Base-by-base conservation (phyloP, 352 stramenopile species). In the Pythium folliculosum region DNA sequence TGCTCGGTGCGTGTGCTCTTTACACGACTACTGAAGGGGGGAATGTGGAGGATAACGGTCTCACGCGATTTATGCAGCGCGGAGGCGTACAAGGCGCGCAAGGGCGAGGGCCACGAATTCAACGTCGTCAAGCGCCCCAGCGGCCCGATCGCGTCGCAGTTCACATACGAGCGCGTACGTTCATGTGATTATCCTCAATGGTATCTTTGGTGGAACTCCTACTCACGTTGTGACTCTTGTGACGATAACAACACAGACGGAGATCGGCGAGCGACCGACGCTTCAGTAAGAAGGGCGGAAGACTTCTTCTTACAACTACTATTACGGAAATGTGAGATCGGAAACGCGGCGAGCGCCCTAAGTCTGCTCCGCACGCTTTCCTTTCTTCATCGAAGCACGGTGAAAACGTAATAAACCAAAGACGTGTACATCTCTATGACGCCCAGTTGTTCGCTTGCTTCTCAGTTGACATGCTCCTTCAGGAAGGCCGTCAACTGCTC, bases 261-360 rank as follows among this genome's bases (percentile, higher is more conserved):
- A 91, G 53, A 77, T 90, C 40, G 82, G 84, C 61, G 81, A 90
- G 63, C 79, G 79, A 72, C 82, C 84, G 51, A 73, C 80, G 52
- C 77, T 90, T 13, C 60, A 69, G 67, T 61, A 9, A n/a, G 66
- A 66, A 70, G 37, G 9, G 13, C n/a, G n/a, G 35, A 44, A 30
- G 22, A 22, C 12, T 14, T 22, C 21, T n/a, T 55, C 25, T 22
- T 21, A 35, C 30, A 13, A 63, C 23, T 9, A 52, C 7, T 30
- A 30, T 30, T 52, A 52, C 45, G 45, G 23, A 44, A 45, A 57
- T 44, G n/a, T 50, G 44, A 50, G 8, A 25, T 50, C 44, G 44
- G 52, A 37, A 61, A 56, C 50, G 61, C 57, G 6, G 47, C 47
- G 8, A 30, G 47, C 19, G 32, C 32, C 52, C 47, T 32, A 47